Evolutionary conservation across 139 green algal species (phyloP).

Genomic region (Haematococcus lacustris): DNA sequence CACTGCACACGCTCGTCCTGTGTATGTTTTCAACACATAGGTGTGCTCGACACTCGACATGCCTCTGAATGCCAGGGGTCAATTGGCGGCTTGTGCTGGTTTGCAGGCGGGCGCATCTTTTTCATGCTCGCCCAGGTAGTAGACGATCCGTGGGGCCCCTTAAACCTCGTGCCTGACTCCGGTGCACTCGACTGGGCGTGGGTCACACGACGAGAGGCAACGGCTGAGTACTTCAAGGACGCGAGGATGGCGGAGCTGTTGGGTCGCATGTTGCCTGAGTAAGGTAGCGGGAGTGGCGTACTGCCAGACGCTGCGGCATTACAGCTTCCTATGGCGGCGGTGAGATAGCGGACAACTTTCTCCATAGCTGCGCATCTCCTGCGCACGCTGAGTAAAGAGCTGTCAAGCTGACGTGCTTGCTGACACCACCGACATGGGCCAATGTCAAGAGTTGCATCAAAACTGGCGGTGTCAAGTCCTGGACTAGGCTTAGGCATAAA

Average conservation of each 20-base stretch:
- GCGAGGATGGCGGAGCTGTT: slow-evolving; percentile 16
- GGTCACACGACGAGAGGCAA: slow-evolving; percentile 25
- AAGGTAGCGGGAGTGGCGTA: too few species aligned
- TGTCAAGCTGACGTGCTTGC: too few species aligned
- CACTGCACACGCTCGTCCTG: neutral
- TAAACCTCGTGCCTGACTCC: neutral
- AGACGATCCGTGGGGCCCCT: slow-evolving; percentile 24
- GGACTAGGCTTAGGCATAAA: too few species aligned
- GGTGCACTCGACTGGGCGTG: slow-evolving; percentile 14
- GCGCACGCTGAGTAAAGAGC: too few species aligned
- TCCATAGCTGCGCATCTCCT: too few species aligned
- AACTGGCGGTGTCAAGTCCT: too few species aligned
- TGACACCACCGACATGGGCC: too few species aligned
- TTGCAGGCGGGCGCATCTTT: slow-evolving; percentile 7
- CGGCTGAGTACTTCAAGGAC: slow-evolving; percentile 19
- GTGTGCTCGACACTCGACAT: neutral
- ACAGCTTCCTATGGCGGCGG: too few species aligned
- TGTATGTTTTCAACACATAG: neutral
- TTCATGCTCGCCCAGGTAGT: slow-evolving; percentile 33
- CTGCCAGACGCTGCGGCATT: too few species aligned
- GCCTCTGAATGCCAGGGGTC: neutral
- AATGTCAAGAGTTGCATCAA: too few species aligned
- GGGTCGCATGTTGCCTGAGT: slow-evolving; percentile 27
- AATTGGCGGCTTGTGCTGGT: neutral
- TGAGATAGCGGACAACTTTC: too few species aligned